Conservation (phyloP, 225 moss, liverwort and hornwort genomes). For the Thuidium tamariscinum region DNA sequence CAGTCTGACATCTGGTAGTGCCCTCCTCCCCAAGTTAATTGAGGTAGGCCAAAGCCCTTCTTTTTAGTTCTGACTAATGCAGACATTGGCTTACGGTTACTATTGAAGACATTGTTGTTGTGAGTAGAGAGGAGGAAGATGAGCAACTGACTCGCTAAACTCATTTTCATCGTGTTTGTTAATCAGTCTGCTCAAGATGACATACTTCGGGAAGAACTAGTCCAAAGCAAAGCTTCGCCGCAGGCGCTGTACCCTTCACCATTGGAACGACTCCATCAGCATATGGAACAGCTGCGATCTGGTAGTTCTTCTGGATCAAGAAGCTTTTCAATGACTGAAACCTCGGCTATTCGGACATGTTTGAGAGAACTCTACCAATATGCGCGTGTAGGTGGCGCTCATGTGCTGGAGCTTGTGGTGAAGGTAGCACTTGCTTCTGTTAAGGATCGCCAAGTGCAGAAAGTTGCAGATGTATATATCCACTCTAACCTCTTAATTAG, state of each 20-base stretch:
- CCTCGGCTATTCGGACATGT: slow-evolving; percentile 56
- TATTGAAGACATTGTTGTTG: background rate
- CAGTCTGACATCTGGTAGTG: slow-evolving; percentile 69
- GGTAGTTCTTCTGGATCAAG: slow-evolving; percentile 52
- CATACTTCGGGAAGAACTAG: slow-evolving; percentile 54
- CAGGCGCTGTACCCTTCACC: slow-evolving; percentile 56
- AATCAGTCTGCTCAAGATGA: slow-evolving; percentile 70
- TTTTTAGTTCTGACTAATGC: slow-evolving; percentile 2
- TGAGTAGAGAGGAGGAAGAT: background rate
- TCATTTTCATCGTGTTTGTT: background rate
- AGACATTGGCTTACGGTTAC: background rate
- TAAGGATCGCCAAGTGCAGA: slow-evolving; percentile 72
- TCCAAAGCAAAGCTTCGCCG: slow-evolving; percentile 37
- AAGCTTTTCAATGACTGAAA: slow-evolving; percentile 56
- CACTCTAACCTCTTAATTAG: background rate
- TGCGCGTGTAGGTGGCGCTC: slow-evolving; percentile 80
- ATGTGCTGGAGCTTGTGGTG: slow-evolving; percentile 73
- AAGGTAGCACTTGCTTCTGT: slow-evolving; percentile 72
- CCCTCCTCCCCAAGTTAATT: slow-evolving; percentile 48
- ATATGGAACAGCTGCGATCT: slow-evolving; percentile 52
- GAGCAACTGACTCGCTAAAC: background rate
- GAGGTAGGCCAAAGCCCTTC: slow-evolving; percentile 56
- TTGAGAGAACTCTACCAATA: slow-evolving; percentile 88
- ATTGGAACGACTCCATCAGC: slow-evolving; percentile 71
- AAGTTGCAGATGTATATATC: slow-evolving; percentile 68